Evolutionary conservation across 305 asterid species (phyloP), one percentile per base, ranked within the genome.

Genomic region (Euphrasia arctica): DNA sequence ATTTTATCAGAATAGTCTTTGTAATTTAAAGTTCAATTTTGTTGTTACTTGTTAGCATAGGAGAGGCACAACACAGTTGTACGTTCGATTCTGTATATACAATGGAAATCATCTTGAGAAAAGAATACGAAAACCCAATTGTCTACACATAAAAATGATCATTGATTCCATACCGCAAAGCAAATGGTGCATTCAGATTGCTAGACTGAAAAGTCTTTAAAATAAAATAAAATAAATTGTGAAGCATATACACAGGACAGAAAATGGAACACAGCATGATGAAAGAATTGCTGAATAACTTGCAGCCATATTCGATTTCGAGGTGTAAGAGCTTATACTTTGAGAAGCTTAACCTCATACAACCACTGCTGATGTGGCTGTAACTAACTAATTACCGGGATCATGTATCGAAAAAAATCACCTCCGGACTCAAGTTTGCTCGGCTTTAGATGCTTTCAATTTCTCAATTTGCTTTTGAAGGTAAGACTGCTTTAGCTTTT

Each of bases 401-500:
- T 50, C 62, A 27, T 36, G 4, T 28, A 34, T 48, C 42, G 43
- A 56, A 57, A 54, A 61, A 69, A 66, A n/a, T 64, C 69, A 65
- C 70, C 69, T 65, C 32, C 28, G 1, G 13, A 22, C 52, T 83
- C 79, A 77, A 65, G 79, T 70, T 74, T 87, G 83, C 64, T 79
- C 86, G 9, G 76, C 65, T 73, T 80, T 84, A 71, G 95, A 82
- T 69, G 93, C 91, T 80, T 84, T 91, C 79, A 86, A 75, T 74
- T 86, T 91, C 77, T 89, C 96, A 43, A 89, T 82, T 72, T 87
- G 95, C 79, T 89, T 91, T 64, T 76, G 75, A 54, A 87, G 85
- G 82, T 91, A 91, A 27, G 98, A 91, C 76, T 85, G 95, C 81
- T 88, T 91, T 69, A 89, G 63, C 77, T 89, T 91, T 80, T 87